Base-by-base conservation (phyloP, 2,329 filamentous ascomycete genomes). In the Chrysoporthe cubensis region DNA sequence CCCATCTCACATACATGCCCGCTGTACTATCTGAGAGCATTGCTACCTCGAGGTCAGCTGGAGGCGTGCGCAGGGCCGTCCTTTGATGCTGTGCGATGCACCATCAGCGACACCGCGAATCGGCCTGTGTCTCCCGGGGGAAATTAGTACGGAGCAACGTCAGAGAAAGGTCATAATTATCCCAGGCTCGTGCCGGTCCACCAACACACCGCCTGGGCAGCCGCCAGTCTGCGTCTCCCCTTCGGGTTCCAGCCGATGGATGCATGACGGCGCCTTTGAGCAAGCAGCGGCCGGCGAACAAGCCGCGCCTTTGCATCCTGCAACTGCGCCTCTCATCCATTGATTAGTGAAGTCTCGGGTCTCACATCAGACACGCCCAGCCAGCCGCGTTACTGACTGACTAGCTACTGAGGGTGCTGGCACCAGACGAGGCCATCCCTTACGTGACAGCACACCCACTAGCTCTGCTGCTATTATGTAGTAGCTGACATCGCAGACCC, bases 31-130 rank as follows among this genome's bases (percentile, higher is more conserved):
- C 48, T 52, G 26, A 26, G 26, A 52, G 48, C 21, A 54, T 21
- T 57, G 54, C 16, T 13, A 40, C 54, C n/a, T 40, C 34, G 54
- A 57, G 6, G 54, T 57, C 54, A 57, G 32, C 54, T 57, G 54
- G 32, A 34, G 50, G 21, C 32, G 50, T 54, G 26, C 11, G 32
- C 54, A 57, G 11, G 54, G 32, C 54, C 21, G 32, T 40, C 54
- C 26, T 26, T 34, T 34, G 34, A 40, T 5, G 18, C 54, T 6
- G 34, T 37, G 54, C 54, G 34, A 13, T 57, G 54, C 34, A 57
- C 52, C 54, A 54, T 26, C 32, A 11, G 18, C 54, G 34, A 34
- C 26, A 56, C 32, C 26, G 54, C 16, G 54, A 40, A 32, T 9
- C 54, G 14, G 54, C 34, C 54, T 46, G 50, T n/a, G 34, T 57